Conservation (phyloP, 1,284 basidiomycete genomes). For the Dichomitus squalens region DNA sequence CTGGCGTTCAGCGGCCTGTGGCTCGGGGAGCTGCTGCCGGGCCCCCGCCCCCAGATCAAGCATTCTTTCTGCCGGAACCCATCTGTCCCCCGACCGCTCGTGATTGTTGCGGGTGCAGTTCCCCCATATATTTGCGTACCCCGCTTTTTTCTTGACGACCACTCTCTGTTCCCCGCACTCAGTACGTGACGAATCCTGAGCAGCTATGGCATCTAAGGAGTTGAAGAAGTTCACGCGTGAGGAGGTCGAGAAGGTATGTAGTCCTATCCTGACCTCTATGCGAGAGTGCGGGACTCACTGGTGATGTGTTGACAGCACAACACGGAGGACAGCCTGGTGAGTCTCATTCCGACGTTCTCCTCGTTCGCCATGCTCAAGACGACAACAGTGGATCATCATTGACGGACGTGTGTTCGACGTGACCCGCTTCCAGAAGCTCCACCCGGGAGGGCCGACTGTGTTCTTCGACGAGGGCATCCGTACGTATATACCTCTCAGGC, state of each 20-base stretch:
- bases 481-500: slow-evolving; percentile 40
- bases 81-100: neutral
- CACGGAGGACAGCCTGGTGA: slow-evolving; percentile 58
- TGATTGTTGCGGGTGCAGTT: slow-evolving; percentile 18
- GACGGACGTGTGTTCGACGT: slow-evolving; percentile 85
- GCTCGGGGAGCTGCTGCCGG: neutral
- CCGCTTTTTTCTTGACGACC: neutral
- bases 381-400: slow-evolving; percentile 74
- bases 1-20: neutral
- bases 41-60: neutral
- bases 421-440: slow-evolving; percentile 75
- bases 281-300: neutral
- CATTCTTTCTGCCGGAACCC: neutral
- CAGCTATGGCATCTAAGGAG: slow-evolving; percentile 44
- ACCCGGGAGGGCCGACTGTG: slow-evolving; percentile 82
- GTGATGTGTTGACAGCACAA: slow-evolving; percentile 53
- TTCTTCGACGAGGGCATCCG: slow-evolving; percentile 75
- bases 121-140: slow-evolving; percentile 3
- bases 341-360: slow-evolving; percentile 23
- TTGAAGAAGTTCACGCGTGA: slow-evolving; percentile 50
- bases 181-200: neutral
- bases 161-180: neutral
- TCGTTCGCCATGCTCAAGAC: neutral
- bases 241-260: slow-evolving; percentile 54
- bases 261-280: neutral